Base-by-base conservation (phyloP, 768 basidiomycete genomes). In the Trametes villosa region DNA sequence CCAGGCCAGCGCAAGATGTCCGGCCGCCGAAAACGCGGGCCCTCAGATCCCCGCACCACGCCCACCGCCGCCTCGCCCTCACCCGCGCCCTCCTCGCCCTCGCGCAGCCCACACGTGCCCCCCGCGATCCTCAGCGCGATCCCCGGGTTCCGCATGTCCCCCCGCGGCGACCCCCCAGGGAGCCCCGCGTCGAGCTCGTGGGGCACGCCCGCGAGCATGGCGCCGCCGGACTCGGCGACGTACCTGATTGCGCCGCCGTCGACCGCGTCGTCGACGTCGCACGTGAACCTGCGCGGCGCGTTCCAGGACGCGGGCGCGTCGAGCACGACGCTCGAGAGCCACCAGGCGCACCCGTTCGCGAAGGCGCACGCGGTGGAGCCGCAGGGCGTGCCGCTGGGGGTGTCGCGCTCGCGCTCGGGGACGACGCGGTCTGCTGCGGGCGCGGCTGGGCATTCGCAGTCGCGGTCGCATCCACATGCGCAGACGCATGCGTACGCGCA, bases 301-400 rank as follows among this genome's bases (percentile, higher is more conserved):
- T 62, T 34, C 26, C 9, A 17, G 22, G 61, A 57, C 11, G 38
- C 45, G 3, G 40, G 56, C 36, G 55, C 17, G 13, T 42, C 36
- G n/a, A 18, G 27, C 17, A 53, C 33, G 22, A 44, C 57, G 24
- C 53, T 59, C 24, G n/a, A 46, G 22, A 47, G 57, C 12, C 62
- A 63, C 41, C 26, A 36, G 24, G 62, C 57, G 22, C 62, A 63
- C n/a, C 62, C 62, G 9, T 63, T 63, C 40, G 62, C 62, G 20
- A 63, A 58, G 20, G 62, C 62, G 20, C 52, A 53, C n/a, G 53
- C 52, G 1, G 50, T 45, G 1, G 26, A 29, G 34, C 40, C 52
- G n/a, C n/a, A n/a, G n/a, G n/a, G n/a, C 17, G 24, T 40, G 2
- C 58, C 58, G 1, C 44, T 51, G 22, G 31, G 30, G 42, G n/a